These are phyloP conservation scores for Aegle marmelos DNA, from an alignment of 345 rosid genomes.

Conservation along the genomic window DNA sequence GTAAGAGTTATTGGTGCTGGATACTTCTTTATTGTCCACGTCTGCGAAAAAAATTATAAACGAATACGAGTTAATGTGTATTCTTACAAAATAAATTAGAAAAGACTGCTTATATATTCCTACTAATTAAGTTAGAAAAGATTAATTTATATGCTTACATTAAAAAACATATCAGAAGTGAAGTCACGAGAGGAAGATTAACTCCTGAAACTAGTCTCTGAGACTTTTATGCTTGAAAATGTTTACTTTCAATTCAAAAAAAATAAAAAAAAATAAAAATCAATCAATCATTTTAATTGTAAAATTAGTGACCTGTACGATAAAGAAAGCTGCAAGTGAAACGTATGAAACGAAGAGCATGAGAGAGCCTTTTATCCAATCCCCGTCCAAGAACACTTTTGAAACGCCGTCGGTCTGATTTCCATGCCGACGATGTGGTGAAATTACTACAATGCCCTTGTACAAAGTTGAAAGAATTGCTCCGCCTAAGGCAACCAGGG, in stretches of 20 bases:
- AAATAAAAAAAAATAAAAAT: no score
- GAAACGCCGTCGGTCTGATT: neutral
- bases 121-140: no score
- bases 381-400: neutral
- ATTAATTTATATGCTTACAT: no score
- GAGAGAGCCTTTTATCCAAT: slow-evolving; percentile 6
- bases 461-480: neutral
- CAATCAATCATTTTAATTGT: no score
- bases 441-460: neutral
- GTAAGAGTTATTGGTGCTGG: slow-evolving; percentile 14
- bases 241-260: no score
- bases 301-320: neutral
- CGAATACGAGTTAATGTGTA: neutral
- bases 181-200: no score
- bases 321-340: neutral
- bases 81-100: no score
- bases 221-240: no score
- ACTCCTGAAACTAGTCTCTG: no score
- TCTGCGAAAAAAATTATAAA: neutral
- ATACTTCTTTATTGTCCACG: slow-evolving; percentile 1
- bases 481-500: neutral
- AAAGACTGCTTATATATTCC: no score
- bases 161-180: no score
- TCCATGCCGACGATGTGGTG: neutral
- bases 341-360: neutral